Evolutionary conservation across 2,329 filamentous ascomycete genomes (phyloP), one percentile per base, ranked within the genome.

Genomic region (Paracamarosporium sp.): DNA sequence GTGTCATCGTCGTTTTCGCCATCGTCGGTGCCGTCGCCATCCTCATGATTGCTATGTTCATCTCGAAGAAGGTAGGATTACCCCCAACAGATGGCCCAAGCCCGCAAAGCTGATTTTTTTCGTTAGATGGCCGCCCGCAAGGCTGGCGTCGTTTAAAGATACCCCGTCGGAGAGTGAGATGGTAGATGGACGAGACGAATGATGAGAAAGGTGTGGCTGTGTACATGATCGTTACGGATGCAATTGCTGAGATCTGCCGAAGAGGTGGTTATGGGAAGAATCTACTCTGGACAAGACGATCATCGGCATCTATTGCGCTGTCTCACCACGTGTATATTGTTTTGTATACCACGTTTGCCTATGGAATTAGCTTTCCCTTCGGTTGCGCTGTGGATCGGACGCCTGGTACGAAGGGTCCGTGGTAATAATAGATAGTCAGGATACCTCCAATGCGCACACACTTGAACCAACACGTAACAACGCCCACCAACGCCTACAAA

Each of bases 1-100:
- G 86, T 73, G 85, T 88, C 61, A 80, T 89, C 50, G 78, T 88
- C 62, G 86, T 89, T 55, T 86, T 89, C 75, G 81, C 78, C 74
- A 85, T 89, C 65, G 79, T 88, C 72, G 84, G 84, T 68, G 66
- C 86, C 59, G 83, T 89, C 63, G 80, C 60, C 36, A 55, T 82
- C 59, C 81, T 85, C 25, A 70, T 89, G 47, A 61, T 82, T 54
- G 65, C 69, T 48, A 78, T 88, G 38, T 82, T 83, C 69, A 66
- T 84, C 60, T 79, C 80, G 62, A 80, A 82, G 60, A 78, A 73
- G 67, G 71, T 82, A 69, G 44, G 67, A 24, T 20, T 28, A 15
- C n/a, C 22, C 13, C 15, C n/a, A n/a, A n/a, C n/a, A n/a, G n/a
- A 41, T 17, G 11, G 20, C 15, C 9, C 4, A n/a, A 15, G 8